These are phyloP conservation scores for Dissophora ornata DNA, from an alignment of 192 early-diverging fungal species.

Conservation along the genomic window DNA sequence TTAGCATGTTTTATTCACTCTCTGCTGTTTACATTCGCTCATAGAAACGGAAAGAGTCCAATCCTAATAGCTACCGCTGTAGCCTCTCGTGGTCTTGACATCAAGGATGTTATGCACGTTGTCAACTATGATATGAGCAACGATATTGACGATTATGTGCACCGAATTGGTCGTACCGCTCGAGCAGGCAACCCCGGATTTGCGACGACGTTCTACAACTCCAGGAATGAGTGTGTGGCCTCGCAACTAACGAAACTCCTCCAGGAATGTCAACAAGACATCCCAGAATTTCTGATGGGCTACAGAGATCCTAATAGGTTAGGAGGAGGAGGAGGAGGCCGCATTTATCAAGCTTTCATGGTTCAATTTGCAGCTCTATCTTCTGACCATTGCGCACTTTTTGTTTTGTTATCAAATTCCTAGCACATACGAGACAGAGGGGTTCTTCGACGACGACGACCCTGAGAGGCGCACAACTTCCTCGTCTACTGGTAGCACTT, in stretches of 20 bases:
- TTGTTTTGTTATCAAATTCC: background rate
- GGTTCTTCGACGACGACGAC: slow-evolving; percentile 12
- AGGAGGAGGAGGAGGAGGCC: background rate
- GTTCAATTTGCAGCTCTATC: too few relatives aligned
- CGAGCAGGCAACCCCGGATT: slow-evolving; percentile 70
- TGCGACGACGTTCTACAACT: slow-evolving; percentile 68
- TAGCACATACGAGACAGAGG: slow-evolving; percentile 35
- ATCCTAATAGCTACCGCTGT: slow-evolving; percentile 93
- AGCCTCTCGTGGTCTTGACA: slow-evolving; percentile 90
- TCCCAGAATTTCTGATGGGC: slow-evolving; percentile 62
- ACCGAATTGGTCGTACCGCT: slow-evolving; percentile 83
- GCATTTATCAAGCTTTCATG: too few relatives aligned
- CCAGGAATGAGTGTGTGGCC: slow-evolving; percentile 50
- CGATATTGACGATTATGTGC: slow-evolving; percentile 89
- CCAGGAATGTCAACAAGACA: slow-evolving; percentile 66
- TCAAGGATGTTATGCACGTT: slow-evolving; percentile 88
- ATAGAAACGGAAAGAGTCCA: slow-evolving; percentile 58
- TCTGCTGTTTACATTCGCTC: background rate
- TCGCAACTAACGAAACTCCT: slow-evolving; percentile 60
- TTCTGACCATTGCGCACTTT: too few relatives aligned
- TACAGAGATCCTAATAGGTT: slow-evolving; percentile 20
- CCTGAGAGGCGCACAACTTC: too few relatives aligned
- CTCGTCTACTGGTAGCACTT: too few relatives aligned
- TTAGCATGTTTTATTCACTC: background rate
- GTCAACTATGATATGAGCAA: slow-evolving; percentile 86